Base-by-base conservation (phyloP, 2,329 filamentous ascomycete species). In the Trichoderma breve region DNA sequence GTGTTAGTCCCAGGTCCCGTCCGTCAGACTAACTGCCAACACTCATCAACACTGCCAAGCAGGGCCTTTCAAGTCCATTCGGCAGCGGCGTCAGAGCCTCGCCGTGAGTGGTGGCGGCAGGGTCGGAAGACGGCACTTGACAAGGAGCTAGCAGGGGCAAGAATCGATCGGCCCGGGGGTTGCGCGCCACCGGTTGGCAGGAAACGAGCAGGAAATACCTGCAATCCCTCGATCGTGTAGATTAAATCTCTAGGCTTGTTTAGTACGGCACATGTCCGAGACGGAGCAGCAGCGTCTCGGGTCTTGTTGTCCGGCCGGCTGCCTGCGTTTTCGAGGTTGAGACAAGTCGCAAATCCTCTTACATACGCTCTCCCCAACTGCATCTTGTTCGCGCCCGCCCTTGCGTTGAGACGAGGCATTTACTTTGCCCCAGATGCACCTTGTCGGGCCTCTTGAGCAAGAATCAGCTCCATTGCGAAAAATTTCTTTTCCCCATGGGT, bases 51-150 rank as follows among this genome's bases (percentile, higher is more conserved):
- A 43, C 57, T n/a, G 32, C 55, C 36, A 69, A 61, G 66, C 66
- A 69, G n/a, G 36, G 60, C 60, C 34, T 34, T 34, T 21, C 61
- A 47, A n/a, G 43, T 61, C 21, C 14, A 21, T 61, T 32, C 57
- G 57, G 67, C 57, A 70, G 67, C 57, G 67, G 67, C 67, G 67
- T 34, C 67, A 70, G 67, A 61, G 39, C 67, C n/a, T 61, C 67
- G 39, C 57, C n/a, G 57, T 70, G 67, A 70, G 39, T 70, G 67
- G 67, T 61, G 67, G 67, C 67, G 57, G 57, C 57, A 39, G 67
- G 67, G 47, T 57, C 68, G 68, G 68, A 71, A 64, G 18, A 64
- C 68, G 68, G 68, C 68, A 71, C 24, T 71, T 71, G 68, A 64
- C 68, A 32, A 70, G 47, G 18, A 32, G 61, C 68, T 64, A 71